These are phyloP conservation scores for Pleurotus giganteus DNA, from an alignment of 768 basidiomycete genomes.

Conservation along the genomic window DNA sequence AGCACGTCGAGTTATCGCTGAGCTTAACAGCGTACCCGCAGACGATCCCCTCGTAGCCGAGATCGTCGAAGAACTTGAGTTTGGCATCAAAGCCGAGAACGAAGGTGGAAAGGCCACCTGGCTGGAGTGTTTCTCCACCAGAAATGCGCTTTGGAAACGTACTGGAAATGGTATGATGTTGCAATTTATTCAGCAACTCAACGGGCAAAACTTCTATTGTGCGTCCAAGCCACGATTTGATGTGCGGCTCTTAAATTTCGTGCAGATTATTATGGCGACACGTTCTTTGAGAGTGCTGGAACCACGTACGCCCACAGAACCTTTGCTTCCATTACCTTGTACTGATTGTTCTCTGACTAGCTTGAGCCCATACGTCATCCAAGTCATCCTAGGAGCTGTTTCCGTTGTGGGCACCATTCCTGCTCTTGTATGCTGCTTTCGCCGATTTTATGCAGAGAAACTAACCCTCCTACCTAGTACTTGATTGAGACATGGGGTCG, in stretches of 20 bases:
- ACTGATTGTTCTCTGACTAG: slow-evolving; percentile 21
- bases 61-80: slow-evolving; percentile 60
- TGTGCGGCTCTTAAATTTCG: slow-evolving; percentile 15
- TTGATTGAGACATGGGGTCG: slow-evolving; percentile 78
- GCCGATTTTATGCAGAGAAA: background rate
- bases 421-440: slow-evolving; percentile 43
- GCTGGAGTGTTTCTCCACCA: slow-evolving; percentile 72
- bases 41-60: slow-evolving; percentile 61
- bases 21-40: slow-evolving; percentile 59
- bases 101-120: slow-evolving; percentile 79
- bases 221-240: slow-evolving; percentile 14
- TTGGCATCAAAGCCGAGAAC: slow-evolving; percentile 69
- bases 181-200: slow-evolving; percentile 78
- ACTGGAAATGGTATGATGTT: slow-evolving; percentile 82
- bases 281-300: slow-evolving; percentile 75
- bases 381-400: slow-evolving; percentile 71
- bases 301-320: slow-evolving; percentile 52
- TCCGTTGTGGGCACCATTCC: slow-evolving; percentile 73
- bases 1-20: slow-evolving; percentile 62
- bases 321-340: background rate
- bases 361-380: slow-evolving; percentile 72
- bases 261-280: slow-evolving; percentile 77
- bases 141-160: slow-evolving; percentile 69
- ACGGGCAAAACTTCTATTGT: slow-evolving; percentile 84
- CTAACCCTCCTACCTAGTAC: slow-evolving; percentile 24